A percentile compares a stretch with the other conserved stretches of the same genome.
Conservation (phyloP, 2,329 filamentous ascomycete species). For the Dothiorella sarmentorum region DNA sequence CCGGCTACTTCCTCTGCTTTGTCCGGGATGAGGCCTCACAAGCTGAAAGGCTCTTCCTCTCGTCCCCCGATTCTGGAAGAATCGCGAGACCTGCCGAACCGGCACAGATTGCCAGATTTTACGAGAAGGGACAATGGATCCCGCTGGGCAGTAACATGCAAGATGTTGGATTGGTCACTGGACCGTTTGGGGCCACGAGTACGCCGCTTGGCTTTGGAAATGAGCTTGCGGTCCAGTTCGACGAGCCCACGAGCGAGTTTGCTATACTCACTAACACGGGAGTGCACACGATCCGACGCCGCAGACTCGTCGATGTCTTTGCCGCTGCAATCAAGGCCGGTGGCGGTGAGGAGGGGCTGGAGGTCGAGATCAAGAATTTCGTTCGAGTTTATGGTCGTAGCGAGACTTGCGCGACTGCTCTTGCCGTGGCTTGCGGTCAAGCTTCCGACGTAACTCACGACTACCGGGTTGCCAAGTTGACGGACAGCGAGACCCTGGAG, state of each 20-base stretch:
- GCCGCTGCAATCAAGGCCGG: slow-evolving; percentile 73
- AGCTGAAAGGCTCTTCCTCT: slow-evolving; percentile 70
- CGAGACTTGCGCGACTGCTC: slow-evolving; percentile 83
- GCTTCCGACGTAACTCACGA: slow-evolving; percentile 75
- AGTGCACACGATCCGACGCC: slow-evolving; percentile 78
- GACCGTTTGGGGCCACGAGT: slow-evolving; percentile 62
- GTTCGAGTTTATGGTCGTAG: slow-evolving; percentile 81
- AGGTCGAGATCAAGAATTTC: slow-evolving; percentile 78
- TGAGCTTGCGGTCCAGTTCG: slow-evolving; percentile 93
- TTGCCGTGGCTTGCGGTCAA: slow-evolving; percentile 93
- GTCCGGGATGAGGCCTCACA: slow-evolving; percentile 50
- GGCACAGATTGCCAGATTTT: slow-evolving; percentile 58
- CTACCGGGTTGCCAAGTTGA: slow-evolving; percentile 64
- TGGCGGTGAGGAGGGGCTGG: slow-evolving; percentile 71
- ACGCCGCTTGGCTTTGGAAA: slow-evolving; percentile 80
- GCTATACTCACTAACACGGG: slow-evolving; percentile 90
- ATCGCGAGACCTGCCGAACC: slow-evolving; percentile 59
- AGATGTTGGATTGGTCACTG: slow-evolving; percentile 73
- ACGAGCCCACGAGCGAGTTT: slow-evolving; percentile 75
- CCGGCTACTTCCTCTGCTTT: slow-evolving; percentile 89
- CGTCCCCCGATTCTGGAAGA: slow-evolving; percentile 83
- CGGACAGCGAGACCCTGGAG: slow-evolving; percentile 82
- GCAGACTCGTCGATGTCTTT: slow-evolving; percentile 88
- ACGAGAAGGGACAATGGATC: slow-evolving; percentile 78
- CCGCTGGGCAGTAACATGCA: slow-evolving; percentile 70